Evolutionary conservation across 2,329 filamentous ascomycete species (phyloP).

Genomic region (Penicillium sp.): DNA sequence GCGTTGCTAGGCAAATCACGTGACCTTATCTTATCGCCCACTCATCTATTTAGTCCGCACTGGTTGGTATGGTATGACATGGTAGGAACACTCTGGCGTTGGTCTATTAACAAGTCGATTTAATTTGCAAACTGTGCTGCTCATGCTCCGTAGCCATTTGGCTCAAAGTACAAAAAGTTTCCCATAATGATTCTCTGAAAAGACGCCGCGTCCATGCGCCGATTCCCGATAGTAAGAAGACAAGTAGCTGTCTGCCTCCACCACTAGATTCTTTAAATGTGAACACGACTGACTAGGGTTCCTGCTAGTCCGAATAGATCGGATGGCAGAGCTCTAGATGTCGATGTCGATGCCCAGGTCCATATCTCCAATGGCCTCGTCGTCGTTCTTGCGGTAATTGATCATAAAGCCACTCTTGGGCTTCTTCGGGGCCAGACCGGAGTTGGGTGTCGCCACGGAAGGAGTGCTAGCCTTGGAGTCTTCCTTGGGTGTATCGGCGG

Average conservation of each 20-base stretch:
- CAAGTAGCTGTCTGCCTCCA: conserved; percentile 1
- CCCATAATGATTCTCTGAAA: conserved; percentile 6
- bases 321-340: conserved; percentile 45
- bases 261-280: conserved; percentile 3
- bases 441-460: conserved; percentile 51
- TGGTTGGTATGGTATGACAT: neutral
- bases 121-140: conserved; percentile 14
- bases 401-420: conserved; percentile 60
- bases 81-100: neutral
- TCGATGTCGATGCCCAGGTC: conserved; percentile 92
- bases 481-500: conserved; percentile 40
- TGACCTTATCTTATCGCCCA: conserved; percentile 22
- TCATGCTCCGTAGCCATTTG: conserved; percentile 15
- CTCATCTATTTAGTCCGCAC: neutral
- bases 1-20: conserved; percentile 22
- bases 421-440: conserved; percentile 32
- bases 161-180: conserved; percentile 16
- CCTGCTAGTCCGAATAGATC: neutral
- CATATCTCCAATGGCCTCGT: conserved; percentile 85
- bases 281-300: conserved; percentile 1
- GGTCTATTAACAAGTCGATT: neutral
- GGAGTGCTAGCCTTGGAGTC: conserved; percentile 53
- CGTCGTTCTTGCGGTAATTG: conserved; percentile 75
- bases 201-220: conserved; percentile 7
- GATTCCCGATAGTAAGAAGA: conserved; percentile 9